Base-by-base conservation (phyloP, 2,329 filamentous ascomycete genomes). In the Fusarium globosum region DNA sequence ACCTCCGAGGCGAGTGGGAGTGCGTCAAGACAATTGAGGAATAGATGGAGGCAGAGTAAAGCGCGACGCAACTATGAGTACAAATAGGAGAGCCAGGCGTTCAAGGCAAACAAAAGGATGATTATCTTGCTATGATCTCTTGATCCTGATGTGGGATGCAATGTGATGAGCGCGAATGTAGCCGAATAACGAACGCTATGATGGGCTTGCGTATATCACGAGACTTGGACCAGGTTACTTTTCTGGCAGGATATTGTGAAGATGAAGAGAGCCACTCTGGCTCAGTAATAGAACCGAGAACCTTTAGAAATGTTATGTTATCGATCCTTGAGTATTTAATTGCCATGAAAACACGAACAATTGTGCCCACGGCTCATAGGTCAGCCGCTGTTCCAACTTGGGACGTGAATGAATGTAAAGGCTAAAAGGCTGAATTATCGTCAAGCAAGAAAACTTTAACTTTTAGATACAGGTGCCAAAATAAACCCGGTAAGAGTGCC, bases 1-100 rank as follows among this genome's bases (percentile, higher is more conserved):
- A 97, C 82, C 86, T 99, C 77, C 93, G 93, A 81, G 96, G 96
- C 62, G 94, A 97, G 81, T 99, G 96, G 96, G 95, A 98, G 84
- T 94, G 93, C 79, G 94, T 98, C 75, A 98, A 97, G 89, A 95
- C 94, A 68, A 95, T 99, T 81, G 96, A 97, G 82, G 94, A 97
- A 85, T 97, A 87, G 79, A 72, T 20, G 97, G 85, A 97, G 86
- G 79, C 69, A 16, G 39, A 51, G 45, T 42, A 18, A 58, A 42
- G 33, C 33, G 26, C 43, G 45, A 46, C 93, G 93, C 79, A 95
- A 97, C 81, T 94, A 97, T 85, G 96, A 86, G 79, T 66, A 51
- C 58, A 71, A 61, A 64, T 65, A 72, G 69, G 65, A 71, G 74
- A 74, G 80, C 79, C 79, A 78, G 82, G 82, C 81, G 81, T 83